Evolutionary conservation across 768 basidiomycete species (phyloP).

Genomic region (Asterophora lycoperdoides): DNA sequence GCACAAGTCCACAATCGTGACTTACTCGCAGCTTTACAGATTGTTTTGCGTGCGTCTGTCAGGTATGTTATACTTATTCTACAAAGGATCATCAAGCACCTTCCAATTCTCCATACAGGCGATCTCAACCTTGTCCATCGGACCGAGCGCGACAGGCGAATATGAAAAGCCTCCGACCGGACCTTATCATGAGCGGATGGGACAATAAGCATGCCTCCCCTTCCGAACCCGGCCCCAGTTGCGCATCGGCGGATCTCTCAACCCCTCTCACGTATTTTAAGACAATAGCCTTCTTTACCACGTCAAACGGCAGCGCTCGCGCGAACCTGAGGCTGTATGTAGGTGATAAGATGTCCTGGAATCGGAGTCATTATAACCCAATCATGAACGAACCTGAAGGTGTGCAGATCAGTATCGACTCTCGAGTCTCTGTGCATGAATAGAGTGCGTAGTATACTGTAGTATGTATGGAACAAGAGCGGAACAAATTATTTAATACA

Average conservation of each 20-base stretch:
- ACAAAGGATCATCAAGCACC: too few species aligned
- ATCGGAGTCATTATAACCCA: too few species aligned
- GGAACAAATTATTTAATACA: conserved; percentile 11
- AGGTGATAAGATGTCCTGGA: too few species aligned
- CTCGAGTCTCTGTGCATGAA: neutral
- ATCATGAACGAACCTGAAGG: too few species aligned
- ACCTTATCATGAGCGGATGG: neutral
- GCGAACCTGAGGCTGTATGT: neutral
- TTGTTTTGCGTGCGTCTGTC: neutral
- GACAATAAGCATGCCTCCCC: neutral
- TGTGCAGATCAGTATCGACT: too few species aligned
- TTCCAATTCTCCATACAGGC: too few species aligned
- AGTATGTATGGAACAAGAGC: conserved; percentile 4
- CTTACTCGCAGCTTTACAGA: too few species aligned
- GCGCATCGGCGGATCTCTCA: neutral
- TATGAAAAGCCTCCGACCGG: too few species aligned
- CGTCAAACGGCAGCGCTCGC: neutral
- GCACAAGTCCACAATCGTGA: too few species aligned
- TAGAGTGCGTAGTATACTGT: conserved; percentile 6
- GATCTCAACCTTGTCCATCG: too few species aligned
- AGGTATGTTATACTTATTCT: too few species aligned
- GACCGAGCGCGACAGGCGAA: too few species aligned
- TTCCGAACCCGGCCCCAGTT: neutral
- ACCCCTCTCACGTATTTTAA: neutral
- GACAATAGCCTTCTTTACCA: neutral